Evolutionary conservation across 2,329 filamentous ascomycete species (phyloP).

Genomic region (Diaporthe destruens): DNA sequence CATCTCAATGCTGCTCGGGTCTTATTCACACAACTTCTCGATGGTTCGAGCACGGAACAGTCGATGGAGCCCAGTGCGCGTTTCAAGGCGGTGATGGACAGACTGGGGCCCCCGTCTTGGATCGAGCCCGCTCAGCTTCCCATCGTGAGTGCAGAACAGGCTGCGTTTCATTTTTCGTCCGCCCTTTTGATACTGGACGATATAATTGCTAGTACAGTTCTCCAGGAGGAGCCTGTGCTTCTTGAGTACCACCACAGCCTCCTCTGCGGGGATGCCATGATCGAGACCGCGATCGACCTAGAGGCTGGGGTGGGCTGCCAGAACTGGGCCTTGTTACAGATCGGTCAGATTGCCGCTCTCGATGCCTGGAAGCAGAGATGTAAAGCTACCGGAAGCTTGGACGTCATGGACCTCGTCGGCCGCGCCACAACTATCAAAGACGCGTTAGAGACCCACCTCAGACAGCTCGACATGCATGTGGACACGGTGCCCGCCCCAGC

Average conservation of each 20-base stretch:
- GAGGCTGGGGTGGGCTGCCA: neutral
- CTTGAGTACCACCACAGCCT: neutral
- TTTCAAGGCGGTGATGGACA: neutral
- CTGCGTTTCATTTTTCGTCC: neutral
- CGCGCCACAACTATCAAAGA: neutral
- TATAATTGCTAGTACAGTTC: neutral
- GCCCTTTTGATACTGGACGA: neutral
- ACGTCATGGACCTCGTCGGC: neutral
- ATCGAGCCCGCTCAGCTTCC: neutral
- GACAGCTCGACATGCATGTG: neutral
- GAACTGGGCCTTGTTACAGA: neutral
- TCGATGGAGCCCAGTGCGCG: neutral
- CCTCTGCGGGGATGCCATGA: neutral
- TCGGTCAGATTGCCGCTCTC: neutral
- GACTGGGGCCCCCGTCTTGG: neutral
- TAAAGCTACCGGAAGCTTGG: neutral
- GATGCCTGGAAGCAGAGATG: neutral
- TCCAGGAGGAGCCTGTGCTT: neutral
- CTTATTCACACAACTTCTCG: neutral
- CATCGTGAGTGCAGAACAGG: neutral
- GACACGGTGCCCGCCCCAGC: neutral
- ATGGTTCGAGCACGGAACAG: neutral
- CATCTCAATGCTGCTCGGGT: neutral
- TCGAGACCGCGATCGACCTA: neutral
- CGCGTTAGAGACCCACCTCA: neutral